A percentile compares a stretch with the other conserved stretches of the same genome.
Conservation (phyloP, 73 alveolate genomes). For the Paramecium caudatum region DNA sequence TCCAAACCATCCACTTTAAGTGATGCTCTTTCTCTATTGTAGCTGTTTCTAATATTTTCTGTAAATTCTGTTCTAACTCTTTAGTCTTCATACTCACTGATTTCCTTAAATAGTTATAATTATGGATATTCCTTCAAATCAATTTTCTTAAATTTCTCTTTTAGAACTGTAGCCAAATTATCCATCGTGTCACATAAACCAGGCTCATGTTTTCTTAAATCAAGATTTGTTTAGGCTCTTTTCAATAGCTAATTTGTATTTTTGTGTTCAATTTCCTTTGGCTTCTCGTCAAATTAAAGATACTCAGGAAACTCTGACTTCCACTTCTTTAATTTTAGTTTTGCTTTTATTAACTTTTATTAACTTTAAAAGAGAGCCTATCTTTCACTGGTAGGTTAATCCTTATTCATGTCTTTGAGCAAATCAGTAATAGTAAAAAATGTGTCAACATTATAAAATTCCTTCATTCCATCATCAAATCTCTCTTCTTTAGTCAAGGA, state of each 20-base stretch:
- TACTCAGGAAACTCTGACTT: constrained; percentile 23
- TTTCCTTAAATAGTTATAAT: constrained; percentile 55
- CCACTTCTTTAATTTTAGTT: constrained; percentile 41
- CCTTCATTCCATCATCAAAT: constrained; percentile 52
- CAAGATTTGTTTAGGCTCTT: not conserved
- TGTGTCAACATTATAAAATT: constrained; percentile 28
- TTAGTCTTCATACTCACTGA: not conserved
- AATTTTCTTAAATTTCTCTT: constrained; percentile 14
- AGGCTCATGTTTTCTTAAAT: constrained; percentile 1
- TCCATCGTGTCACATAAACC: not conserved
- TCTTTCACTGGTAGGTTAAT: not conserved
- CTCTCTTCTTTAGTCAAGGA: constrained; percentile 29
- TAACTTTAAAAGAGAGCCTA: not conserved
- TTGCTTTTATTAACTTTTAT: not conserved
- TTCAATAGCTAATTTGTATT: not conserved
- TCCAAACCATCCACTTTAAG: not conserved
- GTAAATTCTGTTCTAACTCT: constrained; percentile 5
- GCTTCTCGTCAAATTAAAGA: not conserved
- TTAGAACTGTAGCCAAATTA: not conserved
- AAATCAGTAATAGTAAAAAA: constrained; percentile 6
- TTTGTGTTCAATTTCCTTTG: not conserved
- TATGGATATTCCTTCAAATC: constrained; percentile 55
- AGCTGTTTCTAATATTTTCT: not conserved
- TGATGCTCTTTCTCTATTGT: not conserved
- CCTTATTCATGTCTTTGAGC: constrained; percentile 12